Conservation (phyloP, 2,329 filamentous ascomycete genomes). For the Alternaria brassicicola region DNA sequence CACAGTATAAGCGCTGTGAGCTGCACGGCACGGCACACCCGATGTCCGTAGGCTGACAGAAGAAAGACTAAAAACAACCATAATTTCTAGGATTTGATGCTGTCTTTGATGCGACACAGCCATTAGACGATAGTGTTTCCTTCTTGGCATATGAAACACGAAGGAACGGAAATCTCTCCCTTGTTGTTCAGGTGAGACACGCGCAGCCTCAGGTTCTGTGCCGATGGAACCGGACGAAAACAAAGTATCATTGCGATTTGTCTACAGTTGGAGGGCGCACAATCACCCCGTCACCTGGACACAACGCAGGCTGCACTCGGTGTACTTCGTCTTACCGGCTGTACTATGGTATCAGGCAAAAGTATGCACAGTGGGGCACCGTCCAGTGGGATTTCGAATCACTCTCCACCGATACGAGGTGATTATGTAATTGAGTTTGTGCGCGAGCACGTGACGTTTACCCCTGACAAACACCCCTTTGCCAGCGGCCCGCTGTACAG, state of each 20-base stretch:
- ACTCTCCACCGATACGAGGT: too few species aligned
- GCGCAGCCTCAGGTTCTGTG: conserved; percentile 23
- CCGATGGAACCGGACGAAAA: neutral
- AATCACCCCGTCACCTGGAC: neutral
- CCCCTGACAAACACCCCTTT: too few species aligned
- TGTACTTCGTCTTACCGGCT: neutral
- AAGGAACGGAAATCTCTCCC: conserved; percentile 24
- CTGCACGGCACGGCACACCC: conserved; percentile 6
- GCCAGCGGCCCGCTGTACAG: too few species aligned
- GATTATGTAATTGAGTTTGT: too few species aligned
- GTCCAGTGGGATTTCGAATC: too few species aligned
- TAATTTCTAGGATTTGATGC: neutral
- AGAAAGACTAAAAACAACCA: neutral
- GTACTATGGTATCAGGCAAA: too few species aligned
- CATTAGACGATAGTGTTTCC: conserved; percentile 19
- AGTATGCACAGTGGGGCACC: too few species aligned
- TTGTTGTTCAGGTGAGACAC: conserved; percentile 32
- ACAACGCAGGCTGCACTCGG: neutral
- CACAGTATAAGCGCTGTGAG: neutral
- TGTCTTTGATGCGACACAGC: neutral
- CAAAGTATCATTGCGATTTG: neutral
- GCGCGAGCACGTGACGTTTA: too few species aligned
- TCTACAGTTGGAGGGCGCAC: neutral
- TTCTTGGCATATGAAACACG: conserved; percentile 35
- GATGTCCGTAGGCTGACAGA: neutral